Conservation (phyloP, 805 yeast genomes). For the Kurtzmaniella cleridarum region DNA sequence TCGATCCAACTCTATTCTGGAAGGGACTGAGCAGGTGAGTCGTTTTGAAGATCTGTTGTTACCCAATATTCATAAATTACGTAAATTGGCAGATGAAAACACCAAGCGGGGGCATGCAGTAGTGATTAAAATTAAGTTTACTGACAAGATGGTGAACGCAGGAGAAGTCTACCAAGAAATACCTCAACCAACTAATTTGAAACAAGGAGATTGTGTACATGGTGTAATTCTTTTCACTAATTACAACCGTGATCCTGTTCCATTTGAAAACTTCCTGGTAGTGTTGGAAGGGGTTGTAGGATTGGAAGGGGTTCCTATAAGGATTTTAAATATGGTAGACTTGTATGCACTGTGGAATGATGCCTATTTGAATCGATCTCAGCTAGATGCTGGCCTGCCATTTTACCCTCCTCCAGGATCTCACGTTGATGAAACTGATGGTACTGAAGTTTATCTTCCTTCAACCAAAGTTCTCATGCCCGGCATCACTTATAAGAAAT, state of each 20-base stretch:
- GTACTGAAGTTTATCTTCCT: constrained; percentile 20
- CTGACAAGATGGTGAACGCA: constrained; percentile 27
- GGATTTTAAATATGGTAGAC: constrained; percentile 36
- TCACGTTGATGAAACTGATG: constrained; percentile 28
- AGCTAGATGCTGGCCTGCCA: constrained; percentile 26
- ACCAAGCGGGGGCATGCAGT: constrained; percentile 21
- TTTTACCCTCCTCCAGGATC: constrained; percentile 13
- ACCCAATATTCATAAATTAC: constrained; percentile 30
- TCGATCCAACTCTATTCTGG: constrained; percentile 3
- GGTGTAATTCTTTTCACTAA: constrained; percentile 31
- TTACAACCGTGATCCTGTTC: constrained; percentile 20
- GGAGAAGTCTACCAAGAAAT: constrained; percentile 28
- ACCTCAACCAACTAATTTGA: constrained; percentile 21
- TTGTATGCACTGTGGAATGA: constrained; percentile 38
- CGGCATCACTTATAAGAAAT: constrained; percentile 31
- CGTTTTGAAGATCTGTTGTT: constrained; percentile 31
- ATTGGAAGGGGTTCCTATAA: constrained; percentile 9
- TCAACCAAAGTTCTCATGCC: constrained; percentile 23
- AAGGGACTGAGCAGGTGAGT: constrained; percentile 7
- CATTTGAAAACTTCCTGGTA: constrained; percentile 37
- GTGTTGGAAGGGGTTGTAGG: constrained; percentile 31
- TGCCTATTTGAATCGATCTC: constrained; percentile 25
- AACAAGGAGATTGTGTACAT: constrained; percentile 32
- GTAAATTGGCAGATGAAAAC: constrained; percentile 23
- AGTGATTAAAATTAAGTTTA: constrained; percentile 25